These are phyloP conservation scores for Calonectria leucothoes DNA, from an alignment of 2,329 filamentous ascomycete genomes.

Conservation along the genomic window DNA sequence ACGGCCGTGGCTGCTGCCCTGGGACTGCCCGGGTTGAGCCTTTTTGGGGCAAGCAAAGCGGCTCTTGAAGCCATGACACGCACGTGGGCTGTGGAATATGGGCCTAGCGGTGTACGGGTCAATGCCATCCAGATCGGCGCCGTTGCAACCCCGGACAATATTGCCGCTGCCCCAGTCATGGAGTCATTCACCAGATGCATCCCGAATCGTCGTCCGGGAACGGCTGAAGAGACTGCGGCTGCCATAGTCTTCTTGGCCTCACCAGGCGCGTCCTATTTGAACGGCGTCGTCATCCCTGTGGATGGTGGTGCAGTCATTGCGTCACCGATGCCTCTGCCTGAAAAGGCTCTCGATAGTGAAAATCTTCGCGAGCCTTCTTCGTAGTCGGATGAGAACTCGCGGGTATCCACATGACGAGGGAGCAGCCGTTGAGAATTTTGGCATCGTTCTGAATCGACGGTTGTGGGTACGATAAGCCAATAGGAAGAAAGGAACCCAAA, in stretches of 20 bases:
- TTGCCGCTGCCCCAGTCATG: not conserved
- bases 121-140: not conserved
- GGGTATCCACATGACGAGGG: too few species aligned
- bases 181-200: not conserved
- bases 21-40: not conserved
- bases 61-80: not conserved
- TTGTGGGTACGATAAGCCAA: too few species aligned
- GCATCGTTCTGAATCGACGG: too few species aligned
- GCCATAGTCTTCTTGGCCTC: not conserved
- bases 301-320: not conserved
- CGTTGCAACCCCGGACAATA: not conserved
- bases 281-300: not conserved
- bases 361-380: not conserved
- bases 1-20: not conserved
- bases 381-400: too few species aligned
- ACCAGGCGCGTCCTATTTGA: not conserved
- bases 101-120: not conserved
- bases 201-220: not conserved
- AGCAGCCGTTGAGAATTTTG: too few species aligned
- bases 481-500: too few species aligned
- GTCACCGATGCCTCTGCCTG: not conserved
- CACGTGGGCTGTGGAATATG: not conserved
- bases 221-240: not conserved
- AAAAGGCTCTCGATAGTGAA: not conserved
- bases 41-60: not conserved